Evolutionary conservation across 2,329 filamentous ascomycete species (phyloP).

Genomic region (Chaetomiaceae sp.): DNA sequence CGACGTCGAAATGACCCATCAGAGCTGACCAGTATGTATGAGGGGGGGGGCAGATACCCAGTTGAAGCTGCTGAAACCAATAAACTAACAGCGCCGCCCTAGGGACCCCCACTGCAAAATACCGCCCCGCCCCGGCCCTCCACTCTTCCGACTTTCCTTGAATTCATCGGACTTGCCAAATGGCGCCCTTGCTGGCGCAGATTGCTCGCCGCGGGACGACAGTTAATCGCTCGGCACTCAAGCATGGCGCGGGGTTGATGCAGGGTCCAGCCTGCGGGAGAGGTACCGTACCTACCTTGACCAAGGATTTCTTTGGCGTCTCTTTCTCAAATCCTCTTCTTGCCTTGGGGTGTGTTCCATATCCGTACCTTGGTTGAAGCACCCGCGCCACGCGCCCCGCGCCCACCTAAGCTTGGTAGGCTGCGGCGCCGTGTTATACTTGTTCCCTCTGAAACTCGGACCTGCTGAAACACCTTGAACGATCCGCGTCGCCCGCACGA

Average conservation of each 20-base stretch:
- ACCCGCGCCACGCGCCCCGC: no score
- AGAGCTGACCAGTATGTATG: not conserved
- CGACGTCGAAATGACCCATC: not conserved
- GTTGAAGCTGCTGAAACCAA: no score
- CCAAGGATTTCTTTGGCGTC: not conserved
- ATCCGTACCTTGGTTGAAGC: no score
- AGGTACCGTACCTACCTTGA: no score
- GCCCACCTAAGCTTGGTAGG: no score
- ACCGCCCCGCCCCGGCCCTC: not conserved
- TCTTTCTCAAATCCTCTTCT: not conserved
- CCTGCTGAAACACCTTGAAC: no score
- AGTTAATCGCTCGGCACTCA: conserved; percentile 15
- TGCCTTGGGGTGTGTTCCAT: no score
- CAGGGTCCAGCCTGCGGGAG: conserved; percentile 10
- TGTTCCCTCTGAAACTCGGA: not conserved
- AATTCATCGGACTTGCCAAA: conserved; percentile 2
- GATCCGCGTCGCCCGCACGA: no score
- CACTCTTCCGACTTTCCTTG: not conserved
- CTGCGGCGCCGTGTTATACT: no score
- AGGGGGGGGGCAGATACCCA: no score
- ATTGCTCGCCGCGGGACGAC: conserved; percentile 18
- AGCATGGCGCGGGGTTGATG: conserved; percentile 9
- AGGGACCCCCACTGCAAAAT: not conserved
- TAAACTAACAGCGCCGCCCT: conserved; percentile 1
- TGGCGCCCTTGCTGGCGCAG: conserved; percentile 21